These are phyloP conservation scores for Cyclotella baltica DNA, from an alignment of 108 stramenopile genomes.

Conservation along the genomic window DNA sequence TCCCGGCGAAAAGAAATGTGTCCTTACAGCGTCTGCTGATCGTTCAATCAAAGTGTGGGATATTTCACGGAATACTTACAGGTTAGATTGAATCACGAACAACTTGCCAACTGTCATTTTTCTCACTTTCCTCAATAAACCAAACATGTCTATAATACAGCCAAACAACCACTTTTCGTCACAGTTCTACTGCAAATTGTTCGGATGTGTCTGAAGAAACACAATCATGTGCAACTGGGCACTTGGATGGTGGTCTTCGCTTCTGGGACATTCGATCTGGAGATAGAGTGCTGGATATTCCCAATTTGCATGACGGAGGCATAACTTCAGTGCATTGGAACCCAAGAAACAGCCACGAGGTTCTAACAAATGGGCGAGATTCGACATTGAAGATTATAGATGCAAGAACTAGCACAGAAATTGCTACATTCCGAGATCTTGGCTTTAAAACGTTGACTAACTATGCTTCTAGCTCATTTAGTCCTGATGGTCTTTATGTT, in stretches of 20 bases:
- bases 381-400: constrained; percentile 76
- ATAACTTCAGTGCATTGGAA: constrained; percentile 83
- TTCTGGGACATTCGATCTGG: constrained; percentile 79
- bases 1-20: constrained; percentile 59
- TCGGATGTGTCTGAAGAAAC: constrained; percentile 65
- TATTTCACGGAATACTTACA: constrained; percentile 81
- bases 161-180: constrained; percentile 76
- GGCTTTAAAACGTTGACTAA: constrained; percentile 58
- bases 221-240: constrained; percentile 66
- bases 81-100: neutral
- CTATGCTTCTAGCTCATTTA: constrained; percentile 62
- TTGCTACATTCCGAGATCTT: constrained; percentile 60
- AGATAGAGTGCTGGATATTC: constrained; percentile 66
- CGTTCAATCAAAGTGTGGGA: constrained; percentile 87
- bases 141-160: neutral
- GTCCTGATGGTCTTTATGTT: constrained; percentile 78
- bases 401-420: constrained; percentile 51
- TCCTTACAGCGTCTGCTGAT: constrained; percentile 85
- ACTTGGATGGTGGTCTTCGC: constrained; percentile 80
- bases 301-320: constrained; percentile 68
- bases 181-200: constrained; percentile 76
- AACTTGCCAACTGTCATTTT: neutral
- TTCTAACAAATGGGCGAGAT: constrained; percentile 84
- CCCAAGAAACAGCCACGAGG: constrained; percentile 59
- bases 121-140: neutral